Base-by-base conservation (phyloP, 495 filamentous ascomycete genomes). In the Friedmanniomyces simplex region DNA sequence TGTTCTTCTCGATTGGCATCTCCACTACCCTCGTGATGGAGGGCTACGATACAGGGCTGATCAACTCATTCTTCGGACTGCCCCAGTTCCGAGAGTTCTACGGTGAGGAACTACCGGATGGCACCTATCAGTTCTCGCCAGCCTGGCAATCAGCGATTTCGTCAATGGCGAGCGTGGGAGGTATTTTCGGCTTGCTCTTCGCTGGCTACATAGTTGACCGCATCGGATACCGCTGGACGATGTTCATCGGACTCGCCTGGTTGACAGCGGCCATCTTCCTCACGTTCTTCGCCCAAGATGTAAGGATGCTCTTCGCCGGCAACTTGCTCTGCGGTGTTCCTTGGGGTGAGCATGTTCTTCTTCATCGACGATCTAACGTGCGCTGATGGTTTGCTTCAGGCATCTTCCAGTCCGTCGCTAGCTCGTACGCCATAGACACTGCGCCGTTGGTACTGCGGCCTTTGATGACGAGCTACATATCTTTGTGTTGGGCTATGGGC, bases 281-380 rank as follows among this genome's bases (percentile, higher is more conserved):
- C 37, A 51, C 62, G 50, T 71, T 71, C 58, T 67, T 66, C 34
- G 62, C 68, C 4, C 49, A 63, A 37, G 55, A 53, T 34, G 54
- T 71, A 10, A 49, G 53, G 8, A 36, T 36, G 11, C 56, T 71
- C 16, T 50, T 61, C 51, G 62, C 63, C 43, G 68, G 64, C 11
- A 83, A 87, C 67, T 84, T 89, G 56, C 73, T 91, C 10, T 83
- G 81, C 56, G 86, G 87, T 63, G 82, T 90, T 60, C 82, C 84
- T 39, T 89, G 86, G 86, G 87, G 86, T 60, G 82, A 32, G 28
- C 28, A 32, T 10, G 28, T 10, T 32, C 4, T 32, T 10, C 4
- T 32, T 10, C 28, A 10, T 32, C 28, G 28, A 32, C 4, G 28
- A 32, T 10, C 28, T 32, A 32, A 3, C 4, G 28, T 32, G 3